These are phyloP conservation scores for Liquidambar formosana DNA, from an alignment of 164 flowering plant species.

Conservation along the genomic window DNA sequence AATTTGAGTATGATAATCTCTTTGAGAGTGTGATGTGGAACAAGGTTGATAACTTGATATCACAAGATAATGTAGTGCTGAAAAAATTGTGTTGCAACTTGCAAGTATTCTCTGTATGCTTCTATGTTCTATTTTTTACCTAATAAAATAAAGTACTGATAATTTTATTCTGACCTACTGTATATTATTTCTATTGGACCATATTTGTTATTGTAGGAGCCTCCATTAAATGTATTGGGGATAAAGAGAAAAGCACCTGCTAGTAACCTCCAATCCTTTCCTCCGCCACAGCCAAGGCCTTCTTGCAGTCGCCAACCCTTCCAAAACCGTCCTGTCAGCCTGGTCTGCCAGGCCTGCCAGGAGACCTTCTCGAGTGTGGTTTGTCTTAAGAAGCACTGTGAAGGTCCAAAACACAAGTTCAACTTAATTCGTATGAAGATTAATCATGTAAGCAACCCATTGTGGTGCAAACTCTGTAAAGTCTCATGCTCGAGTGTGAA, in stretches of 20 bases:
- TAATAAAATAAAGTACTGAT: too few species aligned
- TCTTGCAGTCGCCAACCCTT: not conserved
- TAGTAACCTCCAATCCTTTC: not conserved
- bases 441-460: not conserved
- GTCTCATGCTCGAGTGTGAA: conserved; percentile 13
- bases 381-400: conserved; percentile 3
- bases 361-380: not conserved
- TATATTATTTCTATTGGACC: not conserved
- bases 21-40: too few species aligned
- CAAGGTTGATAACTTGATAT: too few species aligned
- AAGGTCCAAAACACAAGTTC: not conserved
- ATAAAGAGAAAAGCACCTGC: conserved; percentile 2
- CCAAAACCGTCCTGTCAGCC: not conserved
- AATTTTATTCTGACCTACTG: not conserved
- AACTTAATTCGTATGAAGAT: not conserved
- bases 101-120: too few species aligned
- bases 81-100: too few species aligned
- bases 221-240: not conserved
- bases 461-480: conserved; percentile 9
- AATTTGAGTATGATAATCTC: too few species aligned
- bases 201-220: not conserved
- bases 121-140: too few species aligned
- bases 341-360: conserved; percentile 2
- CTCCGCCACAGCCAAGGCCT: not conserved
- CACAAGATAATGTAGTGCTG: too few species aligned